Base-by-base conservation (phyloP, 1,284 basidiomycete genomes). In the Earliella scabrosa region DNA sequence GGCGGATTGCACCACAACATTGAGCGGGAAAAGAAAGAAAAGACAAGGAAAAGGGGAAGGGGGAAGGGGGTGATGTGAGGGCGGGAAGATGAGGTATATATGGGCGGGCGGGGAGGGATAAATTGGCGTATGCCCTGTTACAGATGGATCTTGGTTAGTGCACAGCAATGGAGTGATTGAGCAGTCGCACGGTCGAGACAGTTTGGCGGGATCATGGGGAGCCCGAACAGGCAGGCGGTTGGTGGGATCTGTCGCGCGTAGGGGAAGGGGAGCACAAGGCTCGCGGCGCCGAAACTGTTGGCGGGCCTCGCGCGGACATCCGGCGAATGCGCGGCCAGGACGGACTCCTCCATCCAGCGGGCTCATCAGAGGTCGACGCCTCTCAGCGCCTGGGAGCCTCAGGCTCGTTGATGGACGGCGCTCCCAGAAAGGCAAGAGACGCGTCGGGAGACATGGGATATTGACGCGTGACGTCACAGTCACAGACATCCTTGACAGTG, bases 401-500 rank as follows among this genome's bases (percentile, higher is more conserved):
- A n/a, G n/a, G n/a, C n/a, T n/a, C n/a, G n/a, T n/a, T n/a, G n/a
- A n/a, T n/a, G n/a, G n/a, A n/a, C n/a, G n/a, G n/a, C n/a, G n/a
- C n/a, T n/a, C n/a, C n/a, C n/a, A n/a, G n/a, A n/a, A n/a, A n/a
- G n/a, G n/a, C n/a, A n/a, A n/a, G n/a, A n/a, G n/a, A n/a, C n/a
- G n/a, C n/a, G 29, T 13, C 7, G 29, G 29, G 29, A 31, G 29
- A n/a, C n/a, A n/a, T n/a, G 6, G 14, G 18, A 8, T 39, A 54
- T 31, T 13, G 52, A 50, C 56, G 56, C 49, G 56, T 59, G 56
- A 61, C 56, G 56, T 61, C 56, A 58, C 60, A 24, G 60, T 45
- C 43, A 45, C 43, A 45, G 40, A 20, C 26, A 13, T 20, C 23
- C 16, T 31, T 40, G 39, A 2, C 18, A 18, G 35, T 10, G 35